phyloP scores from a whole-genome alignment of 2,329 filamentous ascomycete species.

The Diaporthe citriasiana region DNA sequence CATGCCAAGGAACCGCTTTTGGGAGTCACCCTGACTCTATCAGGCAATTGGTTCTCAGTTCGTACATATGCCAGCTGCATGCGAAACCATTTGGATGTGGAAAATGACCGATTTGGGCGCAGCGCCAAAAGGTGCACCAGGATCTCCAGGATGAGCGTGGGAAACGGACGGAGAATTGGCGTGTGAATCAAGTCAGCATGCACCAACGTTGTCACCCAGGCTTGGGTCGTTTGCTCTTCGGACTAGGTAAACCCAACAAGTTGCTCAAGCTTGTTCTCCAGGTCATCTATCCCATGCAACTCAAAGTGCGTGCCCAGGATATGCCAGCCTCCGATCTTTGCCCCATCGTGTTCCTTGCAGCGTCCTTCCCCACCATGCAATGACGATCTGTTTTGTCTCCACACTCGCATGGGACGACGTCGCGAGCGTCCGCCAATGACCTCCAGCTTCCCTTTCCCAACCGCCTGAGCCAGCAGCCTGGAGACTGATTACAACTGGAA shows the following conservation, averaged over 20 bases:
- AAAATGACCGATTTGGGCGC: background rate
- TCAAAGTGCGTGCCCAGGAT: slow-evolving; percentile 3
- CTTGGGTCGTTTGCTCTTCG: background rate
- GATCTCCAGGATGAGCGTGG: background rate
- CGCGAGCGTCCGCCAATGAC: background rate
- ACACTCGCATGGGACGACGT: slow-evolving; percentile 7
- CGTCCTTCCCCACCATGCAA: slow-evolving; percentile 13
- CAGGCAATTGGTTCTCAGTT: background rate
- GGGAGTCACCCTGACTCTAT: background rate
- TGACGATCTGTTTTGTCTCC: slow-evolving; percentile 16
- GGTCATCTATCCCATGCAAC: slow-evolving; percentile 8
- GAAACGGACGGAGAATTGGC: too few relatives aligned
- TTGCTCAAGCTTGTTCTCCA: background rate
- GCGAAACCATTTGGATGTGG: background rate
- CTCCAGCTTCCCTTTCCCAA: background rate
- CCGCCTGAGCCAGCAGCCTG: background rate
- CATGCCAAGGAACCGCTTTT: background rate
- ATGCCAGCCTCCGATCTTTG: background rate
- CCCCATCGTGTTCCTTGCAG: slow-evolving; percentile 14
- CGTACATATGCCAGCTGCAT: background rate
- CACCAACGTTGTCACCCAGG: background rate
- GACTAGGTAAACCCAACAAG: background rate
- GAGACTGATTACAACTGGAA: background rate
- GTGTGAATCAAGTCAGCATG: background rate
- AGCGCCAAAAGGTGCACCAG: background rate